Evolutionary conservation across 768 basidiomycete species (phyloP), one percentile per base, ranked within the genome.

Genomic region (Tricholoma terreum): DNA sequence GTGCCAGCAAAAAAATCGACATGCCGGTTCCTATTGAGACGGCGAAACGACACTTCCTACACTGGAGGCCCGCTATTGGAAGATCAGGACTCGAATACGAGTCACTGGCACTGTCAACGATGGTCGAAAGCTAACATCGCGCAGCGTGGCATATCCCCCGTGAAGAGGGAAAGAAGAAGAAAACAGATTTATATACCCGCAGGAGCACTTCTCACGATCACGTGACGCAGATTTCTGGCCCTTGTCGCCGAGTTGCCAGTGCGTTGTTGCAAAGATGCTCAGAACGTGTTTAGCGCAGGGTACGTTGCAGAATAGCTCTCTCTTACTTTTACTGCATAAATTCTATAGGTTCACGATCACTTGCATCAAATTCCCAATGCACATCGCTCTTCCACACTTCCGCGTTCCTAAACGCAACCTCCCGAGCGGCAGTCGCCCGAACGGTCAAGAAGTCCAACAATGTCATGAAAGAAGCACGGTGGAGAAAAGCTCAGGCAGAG

Each of bases 51-150:
- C 83, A 84, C 81, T 84, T 84, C 82, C 82, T 84, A 84, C 65
- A 77, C 82, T 83, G 82, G 73, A 69, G 52, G 58, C 21, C 49
- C 72, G 12, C 58, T 84, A 78, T 83, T 66, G 80, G 81, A 80
- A 82, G 78, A 70, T 70, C 76, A 82, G 80, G 73, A 81, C 77
- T 77, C 69, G 50, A 57, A 31, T 66, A 54, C 65, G 71, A 77
- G 76, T 82, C 79, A 79, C 83, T 84, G 82, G 82, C 82, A 84
- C 82, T 84, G 82, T 76, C 75, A 71, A 75, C 83, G 76, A 82
- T 69, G 80, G 83, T 84, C 58, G 72, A 69, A 65, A 56, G 66
- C 75, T 70, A 49, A 72, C 82, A 76, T 78, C 83, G 83, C 71
- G 76, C 83, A 84, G 82, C 82, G 82, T 84, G 82, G 82, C 82